Evolutionary conservation across 2,329 filamentous ascomycete genomes (phyloP).

Genomic region (Fusarium stilboides): DNA sequence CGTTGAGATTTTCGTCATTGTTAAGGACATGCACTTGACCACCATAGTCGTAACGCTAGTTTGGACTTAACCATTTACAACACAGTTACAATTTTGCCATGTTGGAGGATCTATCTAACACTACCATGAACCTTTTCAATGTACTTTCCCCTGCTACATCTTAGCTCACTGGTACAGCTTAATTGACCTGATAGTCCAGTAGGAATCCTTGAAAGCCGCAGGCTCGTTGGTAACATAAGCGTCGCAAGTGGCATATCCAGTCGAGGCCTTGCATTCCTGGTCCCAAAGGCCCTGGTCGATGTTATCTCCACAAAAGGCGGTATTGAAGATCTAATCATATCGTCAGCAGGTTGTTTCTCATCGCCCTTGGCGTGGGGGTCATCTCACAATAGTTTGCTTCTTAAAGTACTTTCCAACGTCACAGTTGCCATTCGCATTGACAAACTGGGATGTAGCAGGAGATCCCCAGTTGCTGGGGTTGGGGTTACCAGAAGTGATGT

Average conservation of each 20-base stretch:
- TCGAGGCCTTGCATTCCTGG: slow-evolving; percentile 22
- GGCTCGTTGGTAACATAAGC: slow-evolving; percentile 23
- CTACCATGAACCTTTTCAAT: too few relatives aligned
- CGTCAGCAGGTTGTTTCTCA: background rate
- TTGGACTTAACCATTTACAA: too few relatives aligned
- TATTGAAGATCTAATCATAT: slow-evolving; percentile 20
- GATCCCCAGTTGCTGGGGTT: slow-evolving; percentile 21
- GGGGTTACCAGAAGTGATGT: slow-evolving; percentile 23
- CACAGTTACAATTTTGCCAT: too few relatives aligned
- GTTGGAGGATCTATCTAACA: too few relatives aligned
- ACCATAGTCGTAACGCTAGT: too few relatives aligned
- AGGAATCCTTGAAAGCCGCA: slow-evolving; percentile 16
- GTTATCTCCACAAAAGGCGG: slow-evolving; percentile 22
- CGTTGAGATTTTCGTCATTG: too few relatives aligned
- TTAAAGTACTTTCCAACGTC: slow-evolving; percentile 33
- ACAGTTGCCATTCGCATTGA: slow-evolving; percentile 30
- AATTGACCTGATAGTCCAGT: slow-evolving; percentile 23
- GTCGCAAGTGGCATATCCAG: slow-evolving; percentile 21
- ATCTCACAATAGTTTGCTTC: slow-evolving; percentile 29
- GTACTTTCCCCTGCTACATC: background rate
- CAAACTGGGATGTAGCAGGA: slow-evolving; percentile 24
- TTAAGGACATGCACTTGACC: too few relatives aligned
- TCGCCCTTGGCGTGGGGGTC: accelerated
- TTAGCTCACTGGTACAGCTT: slow-evolving; percentile 22
- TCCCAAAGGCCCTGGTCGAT: slow-evolving; percentile 22